Conservation (phyloP, 148 eudicot genomes). For the Chenopodium album region DNA sequence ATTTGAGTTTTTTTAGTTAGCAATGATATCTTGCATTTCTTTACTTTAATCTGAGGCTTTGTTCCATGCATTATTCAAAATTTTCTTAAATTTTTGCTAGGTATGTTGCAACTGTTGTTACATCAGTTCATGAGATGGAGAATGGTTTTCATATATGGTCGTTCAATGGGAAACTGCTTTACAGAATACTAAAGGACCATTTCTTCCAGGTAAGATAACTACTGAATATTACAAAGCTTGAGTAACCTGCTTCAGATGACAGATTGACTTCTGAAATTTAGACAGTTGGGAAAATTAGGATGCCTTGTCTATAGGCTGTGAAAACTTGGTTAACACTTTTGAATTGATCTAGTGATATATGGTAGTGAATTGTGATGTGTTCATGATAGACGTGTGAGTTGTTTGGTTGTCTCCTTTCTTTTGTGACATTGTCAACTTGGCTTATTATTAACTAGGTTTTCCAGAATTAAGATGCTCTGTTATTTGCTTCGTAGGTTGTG, state of each 20-base stretch:
- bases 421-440: not conserved
- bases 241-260: not conserved
- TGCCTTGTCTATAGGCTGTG: not conserved
- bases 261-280: not conserved
- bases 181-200: slow-evolving; percentile 82
- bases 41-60: not conserved
- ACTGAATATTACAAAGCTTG: not conserved
- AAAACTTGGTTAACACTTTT: not conserved
- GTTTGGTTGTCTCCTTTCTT: not conserved
- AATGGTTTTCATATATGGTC: slow-evolving; percentile 96
- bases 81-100: slow-evolving; percentile 27
- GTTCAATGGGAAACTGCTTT: slow-evolving; percentile 78
- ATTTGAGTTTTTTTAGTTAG: not conserved
- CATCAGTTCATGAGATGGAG: slow-evolving; percentile 97
- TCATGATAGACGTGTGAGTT: not conserved
- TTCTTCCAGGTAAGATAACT: slow-evolving; percentile 78
- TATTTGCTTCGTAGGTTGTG: not conserved
- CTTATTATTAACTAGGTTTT: not conserved
- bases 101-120: slow-evolving; percentile 87
- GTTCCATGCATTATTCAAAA: not conserved
- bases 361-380: not conserved
- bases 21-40: too few relatives aligned
- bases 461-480: not conserved
- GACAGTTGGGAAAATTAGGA: not conserved
- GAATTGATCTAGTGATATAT: not conserved